Conservation (phyloP, 2,329 filamentous ascomycete species). For the Aspergillus unguis region DNA sequence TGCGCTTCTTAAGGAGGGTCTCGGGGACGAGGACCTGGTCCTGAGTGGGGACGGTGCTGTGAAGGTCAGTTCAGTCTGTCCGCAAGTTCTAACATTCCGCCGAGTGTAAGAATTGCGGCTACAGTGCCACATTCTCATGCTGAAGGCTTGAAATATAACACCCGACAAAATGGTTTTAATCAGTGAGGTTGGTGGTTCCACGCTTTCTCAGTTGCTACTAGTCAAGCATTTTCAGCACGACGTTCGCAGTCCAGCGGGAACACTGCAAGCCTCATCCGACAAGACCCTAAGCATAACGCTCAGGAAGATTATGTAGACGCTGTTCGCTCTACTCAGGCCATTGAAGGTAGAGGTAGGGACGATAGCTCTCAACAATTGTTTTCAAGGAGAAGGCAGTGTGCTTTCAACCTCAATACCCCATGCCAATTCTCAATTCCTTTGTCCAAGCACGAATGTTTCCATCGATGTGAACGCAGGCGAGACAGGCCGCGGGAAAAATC, state of each 20-base stretch:
- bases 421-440: slow-evolving; percentile 55
- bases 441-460: slow-evolving; percentile 38
- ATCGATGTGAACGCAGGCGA: slow-evolving; percentile 26
- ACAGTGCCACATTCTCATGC: slow-evolving; percentile 85
- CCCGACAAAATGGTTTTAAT: slow-evolving; percentile 79
- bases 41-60: slow-evolving; percentile 85
- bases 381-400: slow-evolving; percentile 66
- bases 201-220: slow-evolving; percentile 21
- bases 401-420: slow-evolving; percentile 80
- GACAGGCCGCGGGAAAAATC: slow-evolving; percentile 60
- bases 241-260: slow-evolving; percentile 25
- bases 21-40: slow-evolving; percentile 97
- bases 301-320: slow-evolving; percentile 53
- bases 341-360: slow-evolving; percentile 17
- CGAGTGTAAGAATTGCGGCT: slow-evolving; percentile 89
- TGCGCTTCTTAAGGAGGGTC: slow-evolving; percentile 99
- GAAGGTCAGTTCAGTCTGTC: slow-evolving; percentile 75
- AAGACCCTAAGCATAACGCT: slow-evolving; percentile 61
- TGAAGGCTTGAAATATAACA: slow-evolving; percentile 59
- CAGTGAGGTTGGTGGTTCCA: slow-evolving; percentile 57
- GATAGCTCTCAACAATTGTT: slow-evolving; percentile 62
- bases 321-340: slow-evolving; percentile 28
- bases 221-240: slow-evolving; percentile 26
- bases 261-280: slow-evolving; percentile 64
- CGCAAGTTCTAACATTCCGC: slow-evolving; percentile 62